Conservation (phyloP, 768 basidiomycete species). For the Fistulinella prunicolor region DNA sequence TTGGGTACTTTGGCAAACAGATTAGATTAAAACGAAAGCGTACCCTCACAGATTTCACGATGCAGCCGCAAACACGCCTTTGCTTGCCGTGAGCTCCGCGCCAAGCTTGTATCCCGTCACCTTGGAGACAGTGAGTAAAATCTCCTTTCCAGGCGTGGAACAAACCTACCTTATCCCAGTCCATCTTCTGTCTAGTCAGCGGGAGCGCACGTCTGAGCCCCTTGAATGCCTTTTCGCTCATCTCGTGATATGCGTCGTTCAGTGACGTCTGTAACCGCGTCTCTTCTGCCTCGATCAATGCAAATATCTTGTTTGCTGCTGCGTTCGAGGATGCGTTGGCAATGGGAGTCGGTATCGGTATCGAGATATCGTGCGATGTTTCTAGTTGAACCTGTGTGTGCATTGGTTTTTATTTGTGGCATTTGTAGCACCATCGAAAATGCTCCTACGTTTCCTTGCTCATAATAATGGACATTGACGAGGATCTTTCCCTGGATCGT, state of each 20-base stretch:
- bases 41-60: conserved; percentile 11
- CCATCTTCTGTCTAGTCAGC: conserved; percentile 88
- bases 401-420: not conserved
- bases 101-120: conserved; percentile 69
- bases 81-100: conserved; percentile 69
- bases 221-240: conserved; percentile 94
- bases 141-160: not conserved
- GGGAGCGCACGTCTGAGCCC: conserved; percentile 87
- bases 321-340: conserved; percentile 47
- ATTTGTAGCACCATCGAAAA: not conserved
- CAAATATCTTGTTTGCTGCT: conserved; percentile 70
- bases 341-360: conserved; percentile 61
- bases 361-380: conserved; percentile 64
- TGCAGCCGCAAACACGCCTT: conserved; percentile 45
- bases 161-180: conserved; percentile 84
- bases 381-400: conserved; percentile 78
- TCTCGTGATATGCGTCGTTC: conserved; percentile 79
- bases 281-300: conserved; percentile 79
- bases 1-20: not conserved
- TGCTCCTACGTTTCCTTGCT: conserved; percentile 83
- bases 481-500: conserved; percentile 69
- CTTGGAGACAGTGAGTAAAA: conserved; percentile 23
- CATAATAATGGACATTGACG: conserved; percentile 94
- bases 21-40: not conserved
- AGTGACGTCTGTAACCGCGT: conserved; percentile 74